Evolutionary conservation across 495 filamentous ascomycete species (phyloP).

Genomic region (Glonium stellatum): DNA sequence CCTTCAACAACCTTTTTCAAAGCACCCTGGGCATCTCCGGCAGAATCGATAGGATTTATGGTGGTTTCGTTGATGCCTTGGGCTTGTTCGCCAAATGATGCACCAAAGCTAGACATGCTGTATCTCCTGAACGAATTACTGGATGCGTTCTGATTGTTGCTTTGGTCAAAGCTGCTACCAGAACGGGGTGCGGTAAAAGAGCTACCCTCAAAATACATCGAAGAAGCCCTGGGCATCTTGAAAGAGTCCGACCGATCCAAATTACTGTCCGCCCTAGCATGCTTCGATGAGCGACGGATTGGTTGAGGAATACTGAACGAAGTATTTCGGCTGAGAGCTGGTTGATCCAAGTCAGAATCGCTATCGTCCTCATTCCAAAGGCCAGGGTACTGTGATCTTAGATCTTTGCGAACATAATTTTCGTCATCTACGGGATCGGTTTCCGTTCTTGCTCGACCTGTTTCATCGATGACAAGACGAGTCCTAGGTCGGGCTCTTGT

Average conservation of each 20-base stretch:
- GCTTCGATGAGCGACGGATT: constrained; percentile 28
- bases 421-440: constrained; percentile 28
- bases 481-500: constrained; percentile 22
- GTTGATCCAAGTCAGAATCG: constrained; percentile 29
- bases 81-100: constrained; percentile 13
- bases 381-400: constrained; percentile 30
- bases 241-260: constrained; percentile 22
- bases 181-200: constrained; percentile 23
- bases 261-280: constrained; percentile 29
- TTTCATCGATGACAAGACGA: constrained; percentile 36
- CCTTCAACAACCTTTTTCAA: constrained; percentile 66
- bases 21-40: constrained; percentile 52
- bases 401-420: constrained; percentile 23
- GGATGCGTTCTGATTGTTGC: constrained; percentile 3
- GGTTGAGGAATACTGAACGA: constrained; percentile 32
- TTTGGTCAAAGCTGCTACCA: not conserved
- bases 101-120: constrained; percentile 28
- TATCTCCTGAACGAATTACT: constrained; percentile 20
- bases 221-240: constrained; percentile 30
- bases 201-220: constrained; percentile 23
- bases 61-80: constrained; percentile 8
- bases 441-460: constrained; percentile 36
- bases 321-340: constrained; percentile 24
- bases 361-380: constrained; percentile 34
- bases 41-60: constrained; percentile 11